phyloP scores from a whole-genome alignment of 2,329 filamentous ascomycete species.

The Pezicula carpinea region DNA sequence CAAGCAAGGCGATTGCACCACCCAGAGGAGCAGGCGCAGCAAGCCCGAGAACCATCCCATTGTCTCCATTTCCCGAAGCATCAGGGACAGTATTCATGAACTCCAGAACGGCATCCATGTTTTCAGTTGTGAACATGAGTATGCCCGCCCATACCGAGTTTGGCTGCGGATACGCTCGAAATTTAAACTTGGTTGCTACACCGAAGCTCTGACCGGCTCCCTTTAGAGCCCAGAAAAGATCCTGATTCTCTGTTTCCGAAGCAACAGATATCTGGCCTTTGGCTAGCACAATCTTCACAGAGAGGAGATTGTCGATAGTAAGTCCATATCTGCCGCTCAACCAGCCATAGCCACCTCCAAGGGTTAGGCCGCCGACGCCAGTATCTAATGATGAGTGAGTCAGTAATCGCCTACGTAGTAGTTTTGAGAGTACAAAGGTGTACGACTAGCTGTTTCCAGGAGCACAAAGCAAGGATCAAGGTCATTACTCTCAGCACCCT shows the following conservation, averaged over 20 bases:
- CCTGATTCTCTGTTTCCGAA: constrained; percentile 10
- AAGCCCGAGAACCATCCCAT: background rate
- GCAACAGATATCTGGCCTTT: constrained; percentile 13
- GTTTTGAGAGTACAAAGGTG: no score
- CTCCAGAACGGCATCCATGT: constrained; percentile 11
- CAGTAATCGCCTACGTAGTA: no score
- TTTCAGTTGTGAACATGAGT: constrained; percentile 9
- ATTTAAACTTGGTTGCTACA: constrained; percentile 8
- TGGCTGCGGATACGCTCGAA: constrained; percentile 9
- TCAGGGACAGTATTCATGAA: constrained; percentile 11
- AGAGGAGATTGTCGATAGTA: constrained; percentile 18
- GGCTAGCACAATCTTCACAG: constrained; percentile 15
- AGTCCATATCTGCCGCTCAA: constrained; percentile 37
- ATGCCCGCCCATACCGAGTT: constrained; percentile 14
- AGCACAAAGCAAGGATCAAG: no score
- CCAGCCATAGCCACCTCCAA: constrained; percentile 41
- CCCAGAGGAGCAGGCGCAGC: background rate
- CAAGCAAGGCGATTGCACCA: background rate
- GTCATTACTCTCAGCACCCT: no score
- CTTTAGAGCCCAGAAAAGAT: constrained; percentile 20
- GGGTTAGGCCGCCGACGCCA: constrained; percentile 15
- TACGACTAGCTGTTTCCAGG: no score
- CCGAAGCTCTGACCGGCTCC: constrained; percentile 18
- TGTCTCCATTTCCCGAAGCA: background rate
- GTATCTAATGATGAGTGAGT: background rate